These are phyloP conservation scores for Rubia peregrina DNA, from an alignment of 305 asterid species.

Conservation along the genomic window DNA sequence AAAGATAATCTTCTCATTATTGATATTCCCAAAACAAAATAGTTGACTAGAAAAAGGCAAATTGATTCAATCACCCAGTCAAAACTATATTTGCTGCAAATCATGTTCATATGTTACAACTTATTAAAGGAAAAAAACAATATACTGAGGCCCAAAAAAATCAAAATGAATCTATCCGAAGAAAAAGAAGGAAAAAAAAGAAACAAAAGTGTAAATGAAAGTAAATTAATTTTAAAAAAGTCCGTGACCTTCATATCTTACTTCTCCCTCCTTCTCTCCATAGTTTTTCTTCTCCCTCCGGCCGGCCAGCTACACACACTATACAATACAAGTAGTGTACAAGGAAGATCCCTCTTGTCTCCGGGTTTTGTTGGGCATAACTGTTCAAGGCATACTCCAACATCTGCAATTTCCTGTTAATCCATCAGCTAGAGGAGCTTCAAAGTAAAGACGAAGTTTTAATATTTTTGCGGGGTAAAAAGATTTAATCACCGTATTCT, in stretches of 20 bases:
- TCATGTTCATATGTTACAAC: background rate
- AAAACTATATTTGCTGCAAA: background rate
- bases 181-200: background rate
- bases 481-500: background rate
- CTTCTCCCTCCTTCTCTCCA: conserved; percentile 56
- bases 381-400: background rate
- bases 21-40: background rate
- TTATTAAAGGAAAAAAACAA: background rate
- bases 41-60: background rate
- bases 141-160: background rate
- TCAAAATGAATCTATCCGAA: background rate
- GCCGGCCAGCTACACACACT: conserved; percentile 19
- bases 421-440: background rate
- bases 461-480: background rate
- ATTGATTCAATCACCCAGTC: background rate
- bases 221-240: conserved; percentile 34
- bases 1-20: too few species aligned
- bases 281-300: conserved; percentile 21
- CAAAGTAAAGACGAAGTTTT: background rate
- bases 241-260: conserved; percentile 59
- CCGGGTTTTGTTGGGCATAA: background rate
- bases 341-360: conserved; percentile 15
- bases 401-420: conserved; percentile 5
- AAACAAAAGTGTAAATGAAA: conserved; percentile 8
- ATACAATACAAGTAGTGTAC: background rate